Base-by-base conservation (phyloP, 768 basidiomycete species). In the Tremella fuciformis region DNA sequence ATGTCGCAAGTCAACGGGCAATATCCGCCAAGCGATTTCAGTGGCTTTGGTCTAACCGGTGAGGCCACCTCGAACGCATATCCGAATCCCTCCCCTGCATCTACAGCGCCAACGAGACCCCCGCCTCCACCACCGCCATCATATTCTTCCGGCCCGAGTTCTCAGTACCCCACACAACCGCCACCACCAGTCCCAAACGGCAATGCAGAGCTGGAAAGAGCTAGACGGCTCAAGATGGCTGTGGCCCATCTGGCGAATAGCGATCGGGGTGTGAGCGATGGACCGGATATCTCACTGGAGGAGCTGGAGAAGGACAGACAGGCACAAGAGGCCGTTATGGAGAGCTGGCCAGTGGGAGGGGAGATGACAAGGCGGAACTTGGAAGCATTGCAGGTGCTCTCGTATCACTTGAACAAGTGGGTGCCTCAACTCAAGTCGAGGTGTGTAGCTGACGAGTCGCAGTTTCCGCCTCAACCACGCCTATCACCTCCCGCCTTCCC, bases 361-460 rank as follows among this genome's bases (percentile, higher is more conserved):
- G 53, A 53, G 19, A 26, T 38, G 34, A 19, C 46, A 18, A 24
- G 53, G 13, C 21, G 60, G 21, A 57, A 57, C 34, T 46, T 49
- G 13, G 60, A 62, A 26, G 56, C 60, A 6, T n/a, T 57, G 25
- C 55, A 53, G 40, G 48, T 50, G 26, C 73, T 77, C 51, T 90
- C 89, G 59, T 93, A 94, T 76, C 93, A 97, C 71, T 81, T 97
- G 50, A 88, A 91, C 66, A 94, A 94, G 71, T 75, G 58, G 55
- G 71, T 64, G 6, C 47, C 46, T 34, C 11, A 11, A 34, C 21
- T 3, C 4, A 8, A n/a, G 21, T 52, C 13, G 29, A 11, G 21
- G 9, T 21, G 39, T 38, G n/a, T 29, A 16, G 53, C 81, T 87
- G 21, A 48, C 21, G 44, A 39, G 18, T 4, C 37, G 21, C 53